These are phyloP conservation scores for Eutrema yunnanense DNA, from an alignment of 345 rosid genomes.

Conservation along the genomic window DNA sequence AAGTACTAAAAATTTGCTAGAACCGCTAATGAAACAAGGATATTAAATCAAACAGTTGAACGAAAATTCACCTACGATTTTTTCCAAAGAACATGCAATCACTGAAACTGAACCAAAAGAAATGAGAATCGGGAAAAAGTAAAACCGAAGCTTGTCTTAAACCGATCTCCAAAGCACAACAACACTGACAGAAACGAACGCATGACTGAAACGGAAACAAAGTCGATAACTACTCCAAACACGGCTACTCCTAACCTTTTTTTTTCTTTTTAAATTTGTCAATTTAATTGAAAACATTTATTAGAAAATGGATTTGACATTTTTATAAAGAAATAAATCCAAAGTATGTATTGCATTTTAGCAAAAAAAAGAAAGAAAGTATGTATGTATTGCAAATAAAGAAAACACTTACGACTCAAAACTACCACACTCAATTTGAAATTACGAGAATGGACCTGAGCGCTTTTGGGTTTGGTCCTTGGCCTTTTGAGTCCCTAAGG, in stretches of 20 bases:
- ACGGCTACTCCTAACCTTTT: not conserved
- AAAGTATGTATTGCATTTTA: not conserved
- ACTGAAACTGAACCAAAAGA: no score
- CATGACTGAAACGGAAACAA: no score
- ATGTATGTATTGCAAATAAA: not conserved
- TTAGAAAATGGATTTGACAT: not conserved
- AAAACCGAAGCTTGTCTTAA: no score
- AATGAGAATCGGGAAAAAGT: no score
- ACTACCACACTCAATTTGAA: conserved; percentile 1
- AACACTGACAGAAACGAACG: no score
- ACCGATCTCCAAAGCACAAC: no score
- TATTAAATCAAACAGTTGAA: no score
- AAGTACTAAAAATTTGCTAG: no score
- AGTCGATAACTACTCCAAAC: no score
- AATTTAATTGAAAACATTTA: not conserved
- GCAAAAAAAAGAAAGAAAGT: no score
- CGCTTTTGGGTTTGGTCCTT: conserved; percentile 18
- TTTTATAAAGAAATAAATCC: not conserved
- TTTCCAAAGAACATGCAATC: no score
- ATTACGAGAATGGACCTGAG: conserved; percentile 11
- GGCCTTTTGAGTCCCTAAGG: conserved; percentile 39
- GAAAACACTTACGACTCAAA: conserved; percentile 11
- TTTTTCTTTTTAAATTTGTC: not conserved
- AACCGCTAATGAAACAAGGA: no score
- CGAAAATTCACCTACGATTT: rapidly evolving